phyloP scores from a whole-genome alignment of 192 early-diverging fungal genomes.

The Cladochytrium replicatum region DNA sequence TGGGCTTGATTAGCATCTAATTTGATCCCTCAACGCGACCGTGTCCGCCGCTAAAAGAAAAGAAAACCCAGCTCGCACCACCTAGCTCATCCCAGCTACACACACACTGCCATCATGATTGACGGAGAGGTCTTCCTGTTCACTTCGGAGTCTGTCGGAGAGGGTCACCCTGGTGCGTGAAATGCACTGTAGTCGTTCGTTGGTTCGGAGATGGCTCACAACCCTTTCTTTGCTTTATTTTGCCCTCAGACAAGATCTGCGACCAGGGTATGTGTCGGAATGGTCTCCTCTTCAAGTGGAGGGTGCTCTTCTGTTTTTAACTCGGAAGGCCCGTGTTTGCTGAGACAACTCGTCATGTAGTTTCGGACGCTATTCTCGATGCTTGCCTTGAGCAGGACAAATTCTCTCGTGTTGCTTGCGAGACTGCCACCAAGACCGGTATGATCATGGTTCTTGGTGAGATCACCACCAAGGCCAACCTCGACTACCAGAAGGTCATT shows the following conservation, averaged over 20 bases:
- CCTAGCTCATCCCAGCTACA: too few relatives aligned
- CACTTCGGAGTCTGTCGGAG: slow-evolving; percentile 99
- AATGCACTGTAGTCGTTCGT: slow-evolving; percentile 1
- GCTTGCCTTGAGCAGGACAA: slow-evolving; percentile 86
- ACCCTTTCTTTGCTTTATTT: not conserved
- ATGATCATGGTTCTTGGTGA: slow-evolving; percentile 99
- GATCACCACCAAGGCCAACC: slow-evolving; percentile 94
- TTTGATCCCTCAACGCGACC: too few relatives aligned
- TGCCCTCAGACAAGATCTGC: slow-evolving; percentile 86
- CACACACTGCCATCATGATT: too few relatives aligned
- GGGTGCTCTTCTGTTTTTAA: too few relatives aligned
- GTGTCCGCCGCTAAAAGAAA: too few relatives aligned
- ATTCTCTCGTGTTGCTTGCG: slow-evolving; percentile 98
- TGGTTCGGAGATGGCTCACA: not conserved
- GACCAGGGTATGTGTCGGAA: slow-evolving; percentile 58
- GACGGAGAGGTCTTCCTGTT: slow-evolving; percentile 83
- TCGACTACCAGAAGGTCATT: slow-evolving; percentile 99
- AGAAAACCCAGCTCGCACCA: too few relatives aligned
- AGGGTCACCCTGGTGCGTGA: slow-evolving; percentile 90
- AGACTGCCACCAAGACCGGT: slow-evolving; percentile 99
- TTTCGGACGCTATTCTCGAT: slow-evolving; percentile 98
- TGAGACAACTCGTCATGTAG: too few relatives aligned
- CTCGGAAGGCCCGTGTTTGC: too few relatives aligned
- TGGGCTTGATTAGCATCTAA: too few relatives aligned
- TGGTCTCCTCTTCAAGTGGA: too few relatives aligned